Base-by-base conservation (phyloP, 768 basidiomycete genomes). In the Macrolepiota albuminosa region DNA sequence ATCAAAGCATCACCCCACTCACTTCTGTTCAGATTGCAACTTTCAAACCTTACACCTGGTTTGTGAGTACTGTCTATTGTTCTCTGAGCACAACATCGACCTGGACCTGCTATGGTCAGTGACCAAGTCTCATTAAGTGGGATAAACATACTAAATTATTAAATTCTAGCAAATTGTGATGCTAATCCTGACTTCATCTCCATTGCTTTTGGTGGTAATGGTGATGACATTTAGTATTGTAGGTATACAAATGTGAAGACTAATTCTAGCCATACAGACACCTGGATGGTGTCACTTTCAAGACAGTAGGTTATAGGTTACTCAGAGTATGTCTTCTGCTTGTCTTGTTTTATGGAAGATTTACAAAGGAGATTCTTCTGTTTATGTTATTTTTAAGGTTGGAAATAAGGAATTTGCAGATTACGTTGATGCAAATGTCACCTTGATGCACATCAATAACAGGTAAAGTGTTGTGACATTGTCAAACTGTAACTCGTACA, bases 381-480 rank as follows among this genome's bases (percentile, higher is more conserved):
- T n/a, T n/a, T n/a, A n/a, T n/a, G n/a, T n/a, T n/a, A n/a, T 50
- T n/a, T 50, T 10, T 11, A 37, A 79, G 78, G 78, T 79, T 33
- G 84, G 86, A 13, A 86, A 87, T 68, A 79, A 80, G 67, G 82
- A 75, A 2, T 89, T 87, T 62, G 85, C 85, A 0, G 63, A 85
- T 67, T 85, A 83, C 64, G 81, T 87, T 51, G 84, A 87, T 62
- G 72, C 77, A 7, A 70, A 82, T 56, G 40, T 77, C 24, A 54
- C 71, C 14, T 63, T 87, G 49, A 83, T 79, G 0, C 86, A 83
- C 65, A 81, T 89, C 63, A 88, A 84, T 66, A 87, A 89, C 72
- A 76, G 70, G 78, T 77, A 36, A 55, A 71, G 31, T 54, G 4
- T 46, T 58, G 36, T 52, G 4, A 56, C 2, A 26, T 4, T 33